Conservation (phyloP, 495 filamentous ascomycete species). For the Annulohypoxylon moriforme region DNA sequence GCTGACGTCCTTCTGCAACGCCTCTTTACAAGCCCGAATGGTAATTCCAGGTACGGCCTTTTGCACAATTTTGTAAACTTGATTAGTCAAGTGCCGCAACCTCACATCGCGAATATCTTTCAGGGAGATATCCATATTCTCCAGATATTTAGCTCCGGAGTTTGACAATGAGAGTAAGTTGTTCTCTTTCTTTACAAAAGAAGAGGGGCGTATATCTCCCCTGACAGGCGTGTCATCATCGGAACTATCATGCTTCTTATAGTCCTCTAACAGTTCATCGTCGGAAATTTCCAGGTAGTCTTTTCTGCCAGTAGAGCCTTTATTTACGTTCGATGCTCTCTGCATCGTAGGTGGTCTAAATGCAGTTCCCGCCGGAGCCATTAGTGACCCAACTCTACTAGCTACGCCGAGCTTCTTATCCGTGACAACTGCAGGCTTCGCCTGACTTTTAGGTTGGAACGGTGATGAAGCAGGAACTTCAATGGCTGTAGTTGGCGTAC, state of each 20-base stretch:
- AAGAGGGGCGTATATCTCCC: slow-evolving; percentile 78
- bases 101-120: slow-evolving; percentile 47
- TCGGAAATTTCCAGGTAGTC: slow-evolving; percentile 57
- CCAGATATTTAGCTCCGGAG: slow-evolving; percentile 9
- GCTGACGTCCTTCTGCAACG: slow-evolving; percentile 39
- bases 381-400: slow-evolving; percentile 64
- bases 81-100: slow-evolving; percentile 41
- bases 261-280: slow-evolving; percentile 54
- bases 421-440: slow-evolving; percentile 28
- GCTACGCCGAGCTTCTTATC: slow-evolving; percentile 33
- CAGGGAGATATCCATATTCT: slow-evolving; percentile 37
- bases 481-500: slow-evolving; percentile 59
- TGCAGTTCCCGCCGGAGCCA: slow-evolving; percentile 83
- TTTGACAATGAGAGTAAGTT: slow-evolving; percentile 12
- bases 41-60: slow-evolving; percentile 38
- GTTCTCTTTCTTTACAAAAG: slow-evolving; percentile 59
- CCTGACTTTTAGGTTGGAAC: slow-evolving; percentile 51
- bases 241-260: slow-evolving; percentile 56
- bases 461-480: slow-evolving; percentile 91
- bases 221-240: slow-evolving; percentile 58
- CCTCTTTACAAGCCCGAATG: slow-evolving; percentile 42
- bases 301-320: slow-evolving; percentile 36
- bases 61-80: slow-evolving; percentile 47
- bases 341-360: slow-evolving; percentile 67
- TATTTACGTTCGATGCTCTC: slow-evolving; percentile 20